Base-by-base conservation (phyloP, 345 rosid genomes). In the Murraya koenigii region DNA sequence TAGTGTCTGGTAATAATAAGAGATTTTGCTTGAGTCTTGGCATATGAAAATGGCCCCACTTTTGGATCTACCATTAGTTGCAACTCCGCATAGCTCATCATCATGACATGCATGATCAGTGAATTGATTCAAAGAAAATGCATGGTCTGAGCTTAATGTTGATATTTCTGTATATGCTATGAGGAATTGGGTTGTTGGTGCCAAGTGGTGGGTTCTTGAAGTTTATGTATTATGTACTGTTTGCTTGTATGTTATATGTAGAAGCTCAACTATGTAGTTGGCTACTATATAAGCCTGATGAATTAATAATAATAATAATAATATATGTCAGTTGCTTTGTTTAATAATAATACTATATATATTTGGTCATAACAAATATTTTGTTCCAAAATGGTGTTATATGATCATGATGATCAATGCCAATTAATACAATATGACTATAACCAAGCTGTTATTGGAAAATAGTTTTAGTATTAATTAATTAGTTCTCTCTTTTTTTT, bases 131-230 rank as follows among this genome's bases (percentile, higher is more conserved):
- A 41, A 25, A 3, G 23, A 44, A 69, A 17, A 26, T 2, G 55
- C 55, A 69, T 69, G 25, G 26, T 52, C 74, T 19, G 28, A 68
- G 35, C 71, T 68, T 68, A 32, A 41, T 1, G 32, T 26, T 19
- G 23, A 49, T 32, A 20, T 9, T 17, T 28, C 30, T 20, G 22
- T 66, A 30, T 15, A 30, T 11, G 38, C n/a, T 49, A 56, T 17
- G 56, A 13, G 17, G 75, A 32, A 32, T 72, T 58, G 62, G 33
- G 8, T 58, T 58, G 36, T 72, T 72, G 66, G 66, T 72, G 54
- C 75, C 67, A 8, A 25, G 67, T 26, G 77, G 68, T 55, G 52
- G 52, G 32, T 26, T 56, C 20, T 30, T 74, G 3, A 25, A n/a
- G 35, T 60, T 72, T 35, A 7, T 72, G 17, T 36, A 28, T 62